These are phyloP conservation scores for Neofusicoccum kwambonambiense DNA, from an alignment of 2,329 filamentous ascomycete genomes.

Conservation along the genomic window DNA sequence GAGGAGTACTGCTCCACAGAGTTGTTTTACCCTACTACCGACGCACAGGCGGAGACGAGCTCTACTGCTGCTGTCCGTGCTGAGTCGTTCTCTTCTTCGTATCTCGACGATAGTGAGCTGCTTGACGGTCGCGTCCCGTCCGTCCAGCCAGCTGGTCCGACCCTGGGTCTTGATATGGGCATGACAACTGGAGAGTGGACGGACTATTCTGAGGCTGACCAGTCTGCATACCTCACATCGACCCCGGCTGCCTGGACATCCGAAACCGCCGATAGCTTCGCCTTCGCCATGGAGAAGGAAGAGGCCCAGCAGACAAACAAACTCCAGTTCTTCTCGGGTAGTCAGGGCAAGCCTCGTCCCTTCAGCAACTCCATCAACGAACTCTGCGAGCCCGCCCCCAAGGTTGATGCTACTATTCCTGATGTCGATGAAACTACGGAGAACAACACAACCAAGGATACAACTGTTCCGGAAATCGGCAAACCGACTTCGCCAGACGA, in stretches of 20 bases:
- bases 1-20: background rate
- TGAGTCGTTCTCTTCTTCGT: background rate
- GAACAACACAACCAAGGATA: background rate
- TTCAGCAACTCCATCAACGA: constrained; percentile 13
- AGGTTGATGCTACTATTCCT: background rate
- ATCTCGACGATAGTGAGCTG: background rate
- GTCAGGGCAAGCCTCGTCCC: background rate
- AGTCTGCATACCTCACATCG: background rate
- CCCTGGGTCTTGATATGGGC: background rate
- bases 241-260: background rate
- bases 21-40: background rate
- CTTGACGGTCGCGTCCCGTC: background rate
- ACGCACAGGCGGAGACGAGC: background rate
- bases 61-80: background rate
- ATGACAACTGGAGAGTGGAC: background rate
- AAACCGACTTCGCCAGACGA: background rate
- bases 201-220: background rate
- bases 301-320: background rate
- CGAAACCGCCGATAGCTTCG: background rate
- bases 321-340: background rate
- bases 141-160: background rate
- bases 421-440: background rate
- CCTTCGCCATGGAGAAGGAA: background rate
- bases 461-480: background rate
- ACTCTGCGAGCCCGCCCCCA: constrained; percentile 4